A percentile compares a stretch with the other conserved stretches of the same genome.
phyloP scores from a whole-genome alignment of 495 filamentous ascomycete genomes.

The Penicillium atrosanguineum region DNA sequence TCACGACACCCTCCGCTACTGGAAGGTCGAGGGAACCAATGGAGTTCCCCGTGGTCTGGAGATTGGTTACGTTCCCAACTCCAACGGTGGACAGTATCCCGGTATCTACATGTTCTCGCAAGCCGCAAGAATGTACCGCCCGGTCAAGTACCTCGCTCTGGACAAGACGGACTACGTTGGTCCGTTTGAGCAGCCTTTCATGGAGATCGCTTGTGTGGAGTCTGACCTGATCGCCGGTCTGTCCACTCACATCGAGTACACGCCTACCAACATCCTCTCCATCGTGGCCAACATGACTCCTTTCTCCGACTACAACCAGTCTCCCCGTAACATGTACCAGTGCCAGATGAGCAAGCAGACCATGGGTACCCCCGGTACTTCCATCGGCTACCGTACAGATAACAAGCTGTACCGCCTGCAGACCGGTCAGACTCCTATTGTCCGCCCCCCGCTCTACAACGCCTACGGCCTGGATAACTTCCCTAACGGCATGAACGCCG shows the following conservation, averaged over 20 bases:
- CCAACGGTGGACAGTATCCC: conserved; percentile 87
- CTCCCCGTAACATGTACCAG: conserved; percentile 99
- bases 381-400: conserved; percentile 83
- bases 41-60: conserved; percentile 81
- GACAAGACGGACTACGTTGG: conserved; percentile 84
- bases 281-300: conserved; percentile 98
- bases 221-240: conserved; percentile 80
- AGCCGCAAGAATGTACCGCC: conserved; percentile 80
- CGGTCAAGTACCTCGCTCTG: conserved; percentile 86
- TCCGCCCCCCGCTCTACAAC: conserved; percentile 87
- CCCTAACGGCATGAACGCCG: conserved; percentile 93
- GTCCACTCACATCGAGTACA: conserved; percentile 90
- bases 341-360: conserved; percentile 99
- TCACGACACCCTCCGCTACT: conserved; percentile 79
- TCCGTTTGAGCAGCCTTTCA: conserved; percentile 94
- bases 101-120: conserved; percentile 92
- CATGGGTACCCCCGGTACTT: conserved; percentile 94
- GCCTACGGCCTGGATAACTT: conserved; percentile 98
- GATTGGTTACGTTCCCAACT: conserved; percentile 85
- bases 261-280: conserved; percentile 94
- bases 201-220: conserved; percentile 90
- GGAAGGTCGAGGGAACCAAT: conserved; percentile 93
- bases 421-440: conserved; percentile 93
- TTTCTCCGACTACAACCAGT: conserved; percentile 99
- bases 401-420: conserved; percentile 96